A percentile compares a stretch with the other conserved stretches of the same genome.
Evolutionary conservation across 192 early-diverging fungal genomes (phyloP).

Genomic region (Coemansia sp.): DNA sequence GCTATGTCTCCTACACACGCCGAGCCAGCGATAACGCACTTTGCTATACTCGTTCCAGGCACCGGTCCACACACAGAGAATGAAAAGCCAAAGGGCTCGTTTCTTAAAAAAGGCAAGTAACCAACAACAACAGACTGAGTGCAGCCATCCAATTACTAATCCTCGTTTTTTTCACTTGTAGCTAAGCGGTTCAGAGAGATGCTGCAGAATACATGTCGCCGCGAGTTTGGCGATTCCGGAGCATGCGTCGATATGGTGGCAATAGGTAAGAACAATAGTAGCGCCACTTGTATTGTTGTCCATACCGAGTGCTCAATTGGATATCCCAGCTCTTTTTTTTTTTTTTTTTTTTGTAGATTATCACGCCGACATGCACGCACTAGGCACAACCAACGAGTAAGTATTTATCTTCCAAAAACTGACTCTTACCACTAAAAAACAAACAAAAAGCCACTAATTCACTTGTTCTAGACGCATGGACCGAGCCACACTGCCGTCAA

Average conservation of each 20-base stretch:
- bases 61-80: slow-evolving; percentile 49
- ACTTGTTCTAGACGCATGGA: slow-evolving; percentile 32
- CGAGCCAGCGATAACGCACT: slow-evolving; percentile 30
- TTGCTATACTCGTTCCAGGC: slow-evolving; percentile 50
- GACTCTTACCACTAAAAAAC: background rate
- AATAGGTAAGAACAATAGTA: slow-evolving; percentile 19
- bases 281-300: slow-evolving; percentile 1
- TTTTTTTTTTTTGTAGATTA: slow-evolving; percentile 15
- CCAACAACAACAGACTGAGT: too few relatives aligned
- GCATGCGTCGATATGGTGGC: slow-evolving; percentile 39
- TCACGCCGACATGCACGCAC: slow-evolving; percentile 41
- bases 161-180: background rate
- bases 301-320: background rate
- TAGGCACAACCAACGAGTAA: slow-evolving; percentile 31
- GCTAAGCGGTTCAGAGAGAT: slow-evolving; percentile 31
- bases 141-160: background rate
- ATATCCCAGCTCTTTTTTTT: background rate
- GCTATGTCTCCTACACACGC: background rate
- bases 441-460: background rate
- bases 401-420: background rate
- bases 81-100: slow-evolving; percentile 47
- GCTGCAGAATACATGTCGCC: slow-evolving; percentile 19
- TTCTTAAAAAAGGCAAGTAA: slow-evolving; percentile 30
- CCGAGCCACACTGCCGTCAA: slow-evolving; percentile 51
- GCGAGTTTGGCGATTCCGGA: slow-evolving; percentile 25